Evolutionary conservation across 352 stramenopile genomes (phyloP).

Genomic region (Phytophthora lateralis): DNA sequence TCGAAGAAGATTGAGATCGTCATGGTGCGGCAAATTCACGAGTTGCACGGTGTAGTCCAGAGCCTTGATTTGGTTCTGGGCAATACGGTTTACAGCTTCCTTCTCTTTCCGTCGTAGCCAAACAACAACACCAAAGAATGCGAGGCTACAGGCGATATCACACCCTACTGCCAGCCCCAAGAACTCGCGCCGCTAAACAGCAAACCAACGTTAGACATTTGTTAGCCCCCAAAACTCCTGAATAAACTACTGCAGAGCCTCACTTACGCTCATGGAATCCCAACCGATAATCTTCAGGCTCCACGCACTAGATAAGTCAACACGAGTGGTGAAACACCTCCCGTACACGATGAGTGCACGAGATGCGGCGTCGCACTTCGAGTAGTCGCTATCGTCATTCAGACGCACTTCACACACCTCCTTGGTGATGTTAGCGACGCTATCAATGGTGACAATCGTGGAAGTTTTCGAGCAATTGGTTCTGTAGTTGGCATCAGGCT

Average conservation of each 20-base stretch:
- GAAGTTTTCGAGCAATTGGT: conserved; percentile 42
- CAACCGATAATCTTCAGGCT: conserved; percentile 81
- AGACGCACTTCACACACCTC: conserved; percentile 46
- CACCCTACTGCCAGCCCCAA: conserved; percentile 69
- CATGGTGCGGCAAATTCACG: conserved; percentile 62
- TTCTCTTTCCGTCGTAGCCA: conserved; percentile 81
- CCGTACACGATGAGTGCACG: conserved; percentile 75
- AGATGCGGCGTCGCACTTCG: conserved; percentile 36
- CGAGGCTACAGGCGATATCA: conserved; percentile 69
- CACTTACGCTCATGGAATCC: conserved; percentile 72
- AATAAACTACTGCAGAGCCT: neutral
- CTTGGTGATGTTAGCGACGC: conserved; percentile 32
- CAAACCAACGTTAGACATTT: neutral
- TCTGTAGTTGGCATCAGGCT: conserved; percentile 42
- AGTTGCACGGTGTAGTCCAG: conserved; percentile 84
- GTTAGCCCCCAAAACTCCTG: neutral
- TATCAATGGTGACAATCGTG: conserved; percentile 33
- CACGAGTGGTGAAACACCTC: conserved; percentile 77
- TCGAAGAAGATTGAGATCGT: conserved; percentile 61
- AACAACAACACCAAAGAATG: conserved; percentile 70
- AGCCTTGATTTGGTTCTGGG: conserved; percentile 67
- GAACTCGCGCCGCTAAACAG: conserved; percentile 63
- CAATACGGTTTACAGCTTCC: conserved; percentile 60
- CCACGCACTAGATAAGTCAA: conserved; percentile 74
- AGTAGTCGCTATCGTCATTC: conserved; percentile 65